These are phyloP conservation scores for Colletotrichum sp. DNA, from an alignment of 2,329 filamentous ascomycete genomes.

Conservation along the genomic window DNA sequence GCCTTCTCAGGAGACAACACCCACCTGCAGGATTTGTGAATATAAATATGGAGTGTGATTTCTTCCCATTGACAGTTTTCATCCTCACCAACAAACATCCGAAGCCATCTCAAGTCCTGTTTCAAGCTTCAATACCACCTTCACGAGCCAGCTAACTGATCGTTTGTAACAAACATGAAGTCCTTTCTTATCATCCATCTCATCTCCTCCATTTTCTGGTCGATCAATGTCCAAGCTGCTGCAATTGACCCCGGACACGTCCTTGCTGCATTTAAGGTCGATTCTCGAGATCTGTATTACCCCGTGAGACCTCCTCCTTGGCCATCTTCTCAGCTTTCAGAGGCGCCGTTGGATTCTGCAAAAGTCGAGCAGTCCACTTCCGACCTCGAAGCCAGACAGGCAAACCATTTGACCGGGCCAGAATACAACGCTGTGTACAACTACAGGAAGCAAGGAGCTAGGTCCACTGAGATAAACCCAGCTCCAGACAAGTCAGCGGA, in stretches of 20 bases:
- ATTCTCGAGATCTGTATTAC: neutral
- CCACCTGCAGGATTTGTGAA: neutral
- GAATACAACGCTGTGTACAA: neutral
- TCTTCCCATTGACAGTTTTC: neutral
- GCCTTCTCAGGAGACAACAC: neutral
- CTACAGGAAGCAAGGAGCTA: neutral
- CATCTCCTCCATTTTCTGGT: neutral
- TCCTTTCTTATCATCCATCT: neutral
- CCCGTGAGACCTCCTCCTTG: neutral
- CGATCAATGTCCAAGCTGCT: neutral
- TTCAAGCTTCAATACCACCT: neutral
- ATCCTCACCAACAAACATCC: neutral
- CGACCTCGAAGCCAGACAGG: neutral
- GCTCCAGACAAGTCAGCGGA: too few species aligned
- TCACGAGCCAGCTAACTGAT: neutral
- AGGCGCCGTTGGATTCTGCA: neutral
- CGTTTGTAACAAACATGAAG: neutral
- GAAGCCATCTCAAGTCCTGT: neutral
- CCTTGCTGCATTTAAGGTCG: neutral
- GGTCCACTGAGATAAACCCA: neutral
- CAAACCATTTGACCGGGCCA: neutral
- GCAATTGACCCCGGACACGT: neutral
- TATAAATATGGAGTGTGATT: neutral
- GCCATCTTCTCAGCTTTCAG: neutral
- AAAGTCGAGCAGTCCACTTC: neutral